Evolutionary conservation across 192 early-diverging fungal genomes (phyloP), one percentile per base, ranked within the genome.

Genomic region (Umbelopsis sp.): DNA sequence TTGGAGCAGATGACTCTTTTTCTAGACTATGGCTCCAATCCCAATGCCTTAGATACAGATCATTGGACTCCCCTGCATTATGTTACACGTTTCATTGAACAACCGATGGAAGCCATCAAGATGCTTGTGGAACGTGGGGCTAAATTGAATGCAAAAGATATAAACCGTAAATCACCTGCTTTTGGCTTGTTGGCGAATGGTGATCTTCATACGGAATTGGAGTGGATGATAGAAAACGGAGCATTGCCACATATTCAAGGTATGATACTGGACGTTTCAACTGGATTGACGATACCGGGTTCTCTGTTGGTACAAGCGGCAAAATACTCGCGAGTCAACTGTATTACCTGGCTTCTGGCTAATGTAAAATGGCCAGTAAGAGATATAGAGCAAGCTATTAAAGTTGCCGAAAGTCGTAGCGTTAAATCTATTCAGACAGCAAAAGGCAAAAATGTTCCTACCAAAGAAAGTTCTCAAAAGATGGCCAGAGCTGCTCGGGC

Each of bases 41-140:
- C 80, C 46, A 87, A 92, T 75, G 71, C 84, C 21, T 76, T 81
- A 13, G 89, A 92, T 66, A 74, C 85, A 10, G 90, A 92, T 50
- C 87, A 85, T 18, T 88, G 86, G 80, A 83, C 87, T 12, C 87
- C 86, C 2, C 49, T 87, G 16, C 80, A 81, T 23, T 79, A 79
- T 52, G 74, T 74, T 44, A 49, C 70, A 25, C 67, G 78, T 13
- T 79, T 79, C 27, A 71, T 67, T 23, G 66, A 50, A 12, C 9
- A 51, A 2, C 74, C 74, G 1, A 12, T 65, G 27, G 27, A 55
- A n/a, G 46, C 61, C 33, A 58, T 79, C 21, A 35, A 68, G 27
- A 44, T 75, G n/a, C 58, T 79, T 1, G 23, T 75, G 10, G 21
- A 51, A 37, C 30, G 66, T 41, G 78, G 78, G 33, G 78, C 78